A percentile compares a stretch with the other conserved stretches of the same genome.
Evolutionary conservation across 2,329 filamentous ascomycete genomes (phyloP).

Genomic region (Cladophialophora yegresii): DNA sequence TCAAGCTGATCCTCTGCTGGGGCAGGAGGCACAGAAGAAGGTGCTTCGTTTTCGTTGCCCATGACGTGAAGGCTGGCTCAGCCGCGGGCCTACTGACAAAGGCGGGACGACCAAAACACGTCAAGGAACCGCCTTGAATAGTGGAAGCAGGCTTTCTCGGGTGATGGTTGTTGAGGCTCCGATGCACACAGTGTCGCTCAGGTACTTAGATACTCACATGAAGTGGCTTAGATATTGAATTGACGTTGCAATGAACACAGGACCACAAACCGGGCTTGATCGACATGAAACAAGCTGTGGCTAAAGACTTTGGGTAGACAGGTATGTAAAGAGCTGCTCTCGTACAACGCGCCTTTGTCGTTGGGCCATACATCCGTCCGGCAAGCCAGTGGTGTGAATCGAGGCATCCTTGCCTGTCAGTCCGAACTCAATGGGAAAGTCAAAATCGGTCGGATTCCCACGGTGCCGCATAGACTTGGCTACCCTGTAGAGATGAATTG

Average conservation of each 20-base stretch:
- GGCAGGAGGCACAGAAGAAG: not conserved
- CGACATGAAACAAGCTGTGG: not conserved
- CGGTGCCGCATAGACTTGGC: not conserved
- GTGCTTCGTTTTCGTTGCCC: slow-evolving; percentile 4
- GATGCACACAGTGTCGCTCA: not conserved
- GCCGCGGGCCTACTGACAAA: not conserved
- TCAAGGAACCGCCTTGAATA: not conserved
- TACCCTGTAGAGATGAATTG: not conserved
- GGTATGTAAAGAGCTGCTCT: not conserved
- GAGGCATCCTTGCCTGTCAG: not conserved
- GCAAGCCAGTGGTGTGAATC: slow-evolving; percentile 1
- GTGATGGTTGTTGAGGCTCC: not conserved
- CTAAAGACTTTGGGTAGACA: not conserved
- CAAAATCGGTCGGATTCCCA: not conserved
- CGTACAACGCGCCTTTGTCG: not conserved
- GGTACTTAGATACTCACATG: not conserved
- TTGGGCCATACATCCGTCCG: not conserved
- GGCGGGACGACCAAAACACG: not conserved
- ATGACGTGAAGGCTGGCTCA: not conserved
- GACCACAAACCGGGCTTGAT: not conserved
- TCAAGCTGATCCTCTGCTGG: slow-evolving; percentile 4
- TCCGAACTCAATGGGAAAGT: not conserved
- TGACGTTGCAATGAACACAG: not conserved
- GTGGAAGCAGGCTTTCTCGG: not conserved
- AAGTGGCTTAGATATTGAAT: not conserved